A percentile compares a stretch with the other conserved stretches of the same genome.
phyloP scores from a whole-genome alignment of 805 yeast genomes.

The Metschnikowia picachoensis region DNA sequence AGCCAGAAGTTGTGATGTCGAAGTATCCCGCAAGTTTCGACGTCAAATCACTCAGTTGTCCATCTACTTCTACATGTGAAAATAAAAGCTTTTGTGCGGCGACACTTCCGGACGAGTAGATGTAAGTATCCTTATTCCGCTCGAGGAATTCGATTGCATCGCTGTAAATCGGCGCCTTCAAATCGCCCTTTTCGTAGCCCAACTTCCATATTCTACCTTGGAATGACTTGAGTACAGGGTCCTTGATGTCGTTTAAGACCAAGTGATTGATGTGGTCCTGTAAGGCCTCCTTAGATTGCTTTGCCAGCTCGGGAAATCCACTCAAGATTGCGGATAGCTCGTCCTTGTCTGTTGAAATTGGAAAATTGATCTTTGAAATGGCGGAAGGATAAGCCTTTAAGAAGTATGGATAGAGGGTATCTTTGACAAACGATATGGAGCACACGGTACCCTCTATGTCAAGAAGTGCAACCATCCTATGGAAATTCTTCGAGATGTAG shows the following conservation, averaged over 20 bases:
- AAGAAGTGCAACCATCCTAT: conserved; percentile 36
- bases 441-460: conserved; percentile 95
- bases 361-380: conserved; percentile 28
- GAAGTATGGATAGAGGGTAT: conserved; percentile 74
- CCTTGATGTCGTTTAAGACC: conserved; percentile 69
- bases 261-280: conserved; percentile 49
- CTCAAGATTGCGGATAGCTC: conserved; percentile 31
- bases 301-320: conserved; percentile 43
- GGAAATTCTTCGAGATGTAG: neutral
- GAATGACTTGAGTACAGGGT: conserved; percentile 66
- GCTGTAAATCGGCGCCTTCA: conserved; percentile 68
- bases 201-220: conserved; percentile 82
- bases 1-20: conserved; percentile 83
- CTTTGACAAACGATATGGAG: conserved; percentile 85
- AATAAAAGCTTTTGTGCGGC: conserved; percentile 82
- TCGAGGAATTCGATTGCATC: conserved; percentile 66
- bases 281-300: conserved; percentile 29
- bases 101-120: conserved; percentile 88
- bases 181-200: conserved; percentile 75
- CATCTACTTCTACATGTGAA: conserved; percentile 46
- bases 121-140: conserved; percentile 43
- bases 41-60: conserved; percentile 49
- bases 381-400: conserved; percentile 43
- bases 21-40: conserved; percentile 60
- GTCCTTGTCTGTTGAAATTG: conserved; percentile 3